phyloP scores from a whole-genome alignment of 768 basidiomycete species.

The Kwoniella heveanensis region DNA sequence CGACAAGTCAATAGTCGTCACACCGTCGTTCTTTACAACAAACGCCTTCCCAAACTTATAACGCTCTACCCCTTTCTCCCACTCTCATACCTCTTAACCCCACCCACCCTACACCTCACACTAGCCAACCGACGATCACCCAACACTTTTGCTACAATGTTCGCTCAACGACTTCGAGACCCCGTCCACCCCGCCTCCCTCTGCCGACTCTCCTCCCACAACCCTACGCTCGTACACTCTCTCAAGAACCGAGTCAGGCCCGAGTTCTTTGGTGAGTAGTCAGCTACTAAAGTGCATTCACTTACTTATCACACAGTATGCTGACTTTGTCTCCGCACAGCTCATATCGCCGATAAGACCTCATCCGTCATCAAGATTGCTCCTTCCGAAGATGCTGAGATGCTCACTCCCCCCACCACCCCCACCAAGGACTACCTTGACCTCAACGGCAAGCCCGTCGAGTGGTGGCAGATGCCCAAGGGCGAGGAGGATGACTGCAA shows the following conservation, averaged over 20 bases:
- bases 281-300: too few species aligned
- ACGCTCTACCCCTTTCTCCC: slow-evolving; percentile 14
- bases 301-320: not conserved
- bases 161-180: slow-evolving; percentile 37
- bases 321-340: slow-evolving; percentile 9
- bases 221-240: slow-evolving; percentile 76
- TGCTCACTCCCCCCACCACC: slow-evolving; percentile 64
- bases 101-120: not conserved
- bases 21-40: slow-evolving; percentile 24
- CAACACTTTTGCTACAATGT: slow-evolving; percentile 20
- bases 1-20: slow-evolving; percentile 23
- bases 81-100: not conserved
- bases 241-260: slow-evolving; percentile 72
- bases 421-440: slow-evolving; percentile 59
- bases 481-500: slow-evolving; percentile 31
- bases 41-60: slow-evolving; percentile 9
- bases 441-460: slow-evolving; percentile 48
- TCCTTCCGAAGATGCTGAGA: slow-evolving; percentile 21
- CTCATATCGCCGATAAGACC: slow-evolving; percentile 21
- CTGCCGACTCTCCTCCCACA: slow-evolving; percentile 71
- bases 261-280: slow-evolving; percentile 72
- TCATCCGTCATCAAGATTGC: slow-evolving; percentile 29
- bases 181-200: slow-evolving; percentile 72
- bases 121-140: slow-evolving; percentile 16
- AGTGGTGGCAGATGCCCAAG: slow-evolving; percentile 51